phyloP scores from a whole-genome alignment of 2,329 filamentous ascomycete species.

The Penicillium sp. region DNA sequence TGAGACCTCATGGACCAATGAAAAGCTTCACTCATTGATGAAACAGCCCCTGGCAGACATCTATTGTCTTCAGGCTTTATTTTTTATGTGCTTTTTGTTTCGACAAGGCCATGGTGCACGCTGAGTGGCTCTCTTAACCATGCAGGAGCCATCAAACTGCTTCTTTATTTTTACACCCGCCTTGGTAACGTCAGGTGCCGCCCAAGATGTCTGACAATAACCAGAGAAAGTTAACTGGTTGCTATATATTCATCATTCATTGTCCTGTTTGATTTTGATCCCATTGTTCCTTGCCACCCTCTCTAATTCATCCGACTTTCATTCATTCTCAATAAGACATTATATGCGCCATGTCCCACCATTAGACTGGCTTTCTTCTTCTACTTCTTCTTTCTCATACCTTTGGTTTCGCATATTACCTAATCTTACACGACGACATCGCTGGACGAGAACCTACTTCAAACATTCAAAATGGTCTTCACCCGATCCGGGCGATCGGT shows the following conservation, averaged over 20 bases:
- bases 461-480: constrained; percentile 32
- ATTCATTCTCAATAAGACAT: constrained; percentile 1
- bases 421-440: not conserved
- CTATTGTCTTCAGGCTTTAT: constrained; percentile 14
- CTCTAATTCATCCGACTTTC: constrained; percentile 3
- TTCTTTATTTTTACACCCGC: constrained; percentile 15
- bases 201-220: constrained; percentile 7
- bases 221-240: not conserved
- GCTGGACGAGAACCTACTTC: constrained; percentile 4
- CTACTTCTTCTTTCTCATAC: not conserved
- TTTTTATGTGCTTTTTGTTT: constrained; percentile 22
- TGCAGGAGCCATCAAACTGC: constrained; percentile 8
- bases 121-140: constrained; percentile 17
- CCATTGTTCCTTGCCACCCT: constrained; percentile 5
- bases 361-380: not conserved
- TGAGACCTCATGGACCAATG: constrained; percentile 17
- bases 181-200: constrained; percentile 14
- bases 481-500: constrained; percentile 33
- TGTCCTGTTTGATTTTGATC: constrained; percentile 7
- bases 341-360: constrained; percentile 2
- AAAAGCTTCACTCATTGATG: constrained; percentile 22
- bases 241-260: constrained; percentile 13
- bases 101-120: constrained; percentile 1
- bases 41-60: constrained; percentile 23
- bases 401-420: not conserved